These are phyloP conservation scores for Yarrowia sp. DNA, from an alignment of 805 yeast species.

Conservation along the genomic window DNA sequence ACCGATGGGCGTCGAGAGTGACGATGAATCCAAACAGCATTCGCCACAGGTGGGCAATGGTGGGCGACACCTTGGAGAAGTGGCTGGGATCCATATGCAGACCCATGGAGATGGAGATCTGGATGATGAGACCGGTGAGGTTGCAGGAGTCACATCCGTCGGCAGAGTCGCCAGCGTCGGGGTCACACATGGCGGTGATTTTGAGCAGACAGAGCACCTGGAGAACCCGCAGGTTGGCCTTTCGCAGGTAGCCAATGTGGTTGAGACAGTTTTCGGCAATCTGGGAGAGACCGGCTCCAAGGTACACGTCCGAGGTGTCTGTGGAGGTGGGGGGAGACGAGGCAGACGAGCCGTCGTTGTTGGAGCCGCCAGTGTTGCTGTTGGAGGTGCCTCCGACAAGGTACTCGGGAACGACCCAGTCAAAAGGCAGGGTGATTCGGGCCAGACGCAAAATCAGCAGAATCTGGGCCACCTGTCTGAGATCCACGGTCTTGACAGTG, in stretches of 20 bases:
- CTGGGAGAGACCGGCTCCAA: conserved; percentile 28
- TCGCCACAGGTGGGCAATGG: conserved; percentile 36
- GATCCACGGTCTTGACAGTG: conserved; percentile 15
- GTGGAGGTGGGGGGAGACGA: conserved; percentile 3
- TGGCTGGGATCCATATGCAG: conserved; percentile 38
- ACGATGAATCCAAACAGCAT: conserved; percentile 37
- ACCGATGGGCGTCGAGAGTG: conserved; percentile 35
- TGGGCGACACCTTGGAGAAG: conserved; percentile 25
- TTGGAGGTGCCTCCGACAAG: not conserved
- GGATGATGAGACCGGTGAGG: conserved; percentile 35
- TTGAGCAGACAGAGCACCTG: conserved; percentile 31
- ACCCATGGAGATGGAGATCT: conserved; percentile 37
- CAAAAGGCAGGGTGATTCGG: conserved; percentile 30
- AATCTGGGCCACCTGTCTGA: conserved; percentile 26
- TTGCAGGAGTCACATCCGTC: conserved; percentile 34
- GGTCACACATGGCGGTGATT: conserved; percentile 31
- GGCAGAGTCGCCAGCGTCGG: conserved; percentile 37
- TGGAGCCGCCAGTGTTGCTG: conserved; percentile 9
- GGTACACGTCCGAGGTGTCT: conserved; percentile 29
- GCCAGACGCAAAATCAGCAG: conserved; percentile 33
- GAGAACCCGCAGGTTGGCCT: conserved; percentile 22
- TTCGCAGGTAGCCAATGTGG: conserved; percentile 24
- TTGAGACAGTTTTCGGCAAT: conserved; percentile 37
- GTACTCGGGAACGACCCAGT: conserved; percentile 31
- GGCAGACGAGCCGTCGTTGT: conserved; percentile 18